Percentiles rank a stretch among this genome's conserved stretches.
These are phyloP conservation scores for Calocera cornea DNA, from an alignment of 768 basidiomycete genomes.

Conservation along the genomic window DNA sequence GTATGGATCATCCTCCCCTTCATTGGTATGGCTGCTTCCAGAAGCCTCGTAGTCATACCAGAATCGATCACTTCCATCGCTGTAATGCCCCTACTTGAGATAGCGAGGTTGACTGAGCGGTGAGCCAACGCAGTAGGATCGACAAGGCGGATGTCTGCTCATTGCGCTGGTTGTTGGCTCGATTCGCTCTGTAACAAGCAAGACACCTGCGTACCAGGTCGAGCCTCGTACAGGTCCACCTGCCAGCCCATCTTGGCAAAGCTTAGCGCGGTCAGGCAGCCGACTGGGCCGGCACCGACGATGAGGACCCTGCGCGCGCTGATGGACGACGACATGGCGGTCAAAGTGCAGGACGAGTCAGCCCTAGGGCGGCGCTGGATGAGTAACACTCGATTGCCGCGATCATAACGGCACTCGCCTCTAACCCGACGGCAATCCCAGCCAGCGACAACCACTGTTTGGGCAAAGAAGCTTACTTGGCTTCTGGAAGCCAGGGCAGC, in stretches of 20 bases:
- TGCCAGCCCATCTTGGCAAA: slow-evolving; percentile 78
- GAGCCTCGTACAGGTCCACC: slow-evolving; percentile 66
- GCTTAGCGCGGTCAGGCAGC: slow-evolving; percentile 76
- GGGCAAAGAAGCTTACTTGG: neutral
- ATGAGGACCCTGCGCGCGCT: slow-evolving; percentile 17
- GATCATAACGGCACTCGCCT: neutral
- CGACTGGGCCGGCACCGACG: slow-evolving; percentile 83
- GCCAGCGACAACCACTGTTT: neutral
- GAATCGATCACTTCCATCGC: slow-evolving; percentile 74
- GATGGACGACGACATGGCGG: neutral
- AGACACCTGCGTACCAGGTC: slow-evolving; percentile 43
- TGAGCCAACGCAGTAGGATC: slow-evolving; percentile 37
- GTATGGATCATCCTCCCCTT: slow-evolving; percentile 91
- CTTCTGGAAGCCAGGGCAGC: neutral
- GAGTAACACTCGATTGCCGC: neutral
- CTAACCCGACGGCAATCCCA: neutral
- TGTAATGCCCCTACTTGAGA: slow-evolving; percentile 83
- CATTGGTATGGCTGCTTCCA: slow-evolving; percentile 82
- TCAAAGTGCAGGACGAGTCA: neutral
- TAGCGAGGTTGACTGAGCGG: slow-evolving; percentile 91
- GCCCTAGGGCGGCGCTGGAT: neutral
- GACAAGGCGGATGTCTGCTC: slow-evolving; percentile 6
- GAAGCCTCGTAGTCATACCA: slow-evolving; percentile 50
- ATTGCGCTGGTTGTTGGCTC: slow-evolving; percentile 5
- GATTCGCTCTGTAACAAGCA: slow-evolving; percentile 11